A percentile compares a stretch with the other conserved stretches of the same genome.
These are phyloP conservation scores for Rhizophora apiculata DNA, from an alignment of 345 rosid genomes.

Conservation along the genomic window DNA sequence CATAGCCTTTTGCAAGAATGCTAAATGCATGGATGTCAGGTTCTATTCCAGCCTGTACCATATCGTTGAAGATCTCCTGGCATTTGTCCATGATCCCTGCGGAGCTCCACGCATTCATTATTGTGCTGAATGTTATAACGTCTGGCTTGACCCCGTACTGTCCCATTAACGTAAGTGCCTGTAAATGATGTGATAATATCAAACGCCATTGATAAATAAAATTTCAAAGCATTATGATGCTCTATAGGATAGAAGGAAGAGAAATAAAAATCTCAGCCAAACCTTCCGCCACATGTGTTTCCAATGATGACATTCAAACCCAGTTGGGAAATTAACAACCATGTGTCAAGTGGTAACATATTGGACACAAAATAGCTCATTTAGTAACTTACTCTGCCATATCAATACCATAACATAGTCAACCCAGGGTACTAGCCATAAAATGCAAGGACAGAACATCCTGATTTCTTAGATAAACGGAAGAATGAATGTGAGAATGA, in stretches of 20 bases:
- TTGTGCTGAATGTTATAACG: conserved; percentile 81
- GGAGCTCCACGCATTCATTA: conserved; percentile 93
- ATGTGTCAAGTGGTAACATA: background rate
- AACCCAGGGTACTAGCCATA: background rate
- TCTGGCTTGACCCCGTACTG: conserved; percentile 68
- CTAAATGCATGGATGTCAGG: conserved; percentile 73
- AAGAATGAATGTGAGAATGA: too few relatives aligned
- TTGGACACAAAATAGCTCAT: background rate
- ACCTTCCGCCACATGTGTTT: background rate
- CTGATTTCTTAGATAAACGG: too few relatives aligned
- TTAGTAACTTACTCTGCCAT: background rate
- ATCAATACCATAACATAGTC: background rate
- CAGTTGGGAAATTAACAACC: background rate
- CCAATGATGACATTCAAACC: background rate
- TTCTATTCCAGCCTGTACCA: conserved; percentile 68
- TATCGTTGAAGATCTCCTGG: conserved; percentile 71
- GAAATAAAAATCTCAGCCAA: background rate
- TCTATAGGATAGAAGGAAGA: background rate
- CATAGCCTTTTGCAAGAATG: conserved; percentile 84
- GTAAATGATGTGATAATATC: conserved; percentile 7
- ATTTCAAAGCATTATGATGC: background rate
- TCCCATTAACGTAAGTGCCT: conserved; percentile 72
- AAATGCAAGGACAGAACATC: background rate
- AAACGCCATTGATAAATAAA: background rate
- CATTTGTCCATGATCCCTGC: conserved; percentile 82